Evolutionary conservation across 768 basidiomycete genomes (phyloP), one percentile per base, ranked within the genome.

Genomic region (Lactifluus echinatus): DNA sequence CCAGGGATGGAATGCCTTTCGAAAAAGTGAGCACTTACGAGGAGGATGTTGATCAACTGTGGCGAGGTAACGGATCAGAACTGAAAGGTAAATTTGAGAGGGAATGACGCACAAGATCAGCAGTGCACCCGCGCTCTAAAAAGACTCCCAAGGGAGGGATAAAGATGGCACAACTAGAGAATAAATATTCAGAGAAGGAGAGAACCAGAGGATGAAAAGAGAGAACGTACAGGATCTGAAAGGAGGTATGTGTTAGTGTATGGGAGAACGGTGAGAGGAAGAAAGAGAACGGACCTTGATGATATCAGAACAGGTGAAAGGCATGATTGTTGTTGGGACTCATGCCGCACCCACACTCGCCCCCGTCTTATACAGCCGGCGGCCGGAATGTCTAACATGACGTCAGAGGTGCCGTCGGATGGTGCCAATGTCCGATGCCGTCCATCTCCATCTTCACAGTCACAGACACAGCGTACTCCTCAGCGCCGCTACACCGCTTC

Each of bases 61-160:
- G 44, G 48, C 43, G 34, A 29, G 29, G 17, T 10, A 43, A 34
- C 11, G 24, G 26, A 49, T 45, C 11, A 40, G 12, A 26, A 10
- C 21, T 3, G 21, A 28, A n/a, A 6, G 1, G 7, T 7, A 11
- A 8, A 34, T 48, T 12, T 21, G 11, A 24, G 33, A 42, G 28
- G 12, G 57, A 29, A 4, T 51, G 39, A 79, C 83, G 50, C 65
- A 87, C 82, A 43, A 94, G 71, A 69, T 93, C 90, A 21, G 79
- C 81, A 34, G 75, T 73, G 68, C 90, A 93, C 24, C 93, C 93
- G 52, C 89, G 79, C 74, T 94, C 91, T 24, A 94, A 72, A 74
- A 93, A 92, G 24, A 95, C 93, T 55, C 85, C 91, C 2, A 95
- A 67, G 57, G 93, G 93, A 10, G 91, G 89, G 14, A 91, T 65